Conservation (phyloP, 192 early-diverging fungal genomes). For the Coemansia sp. region DNA sequence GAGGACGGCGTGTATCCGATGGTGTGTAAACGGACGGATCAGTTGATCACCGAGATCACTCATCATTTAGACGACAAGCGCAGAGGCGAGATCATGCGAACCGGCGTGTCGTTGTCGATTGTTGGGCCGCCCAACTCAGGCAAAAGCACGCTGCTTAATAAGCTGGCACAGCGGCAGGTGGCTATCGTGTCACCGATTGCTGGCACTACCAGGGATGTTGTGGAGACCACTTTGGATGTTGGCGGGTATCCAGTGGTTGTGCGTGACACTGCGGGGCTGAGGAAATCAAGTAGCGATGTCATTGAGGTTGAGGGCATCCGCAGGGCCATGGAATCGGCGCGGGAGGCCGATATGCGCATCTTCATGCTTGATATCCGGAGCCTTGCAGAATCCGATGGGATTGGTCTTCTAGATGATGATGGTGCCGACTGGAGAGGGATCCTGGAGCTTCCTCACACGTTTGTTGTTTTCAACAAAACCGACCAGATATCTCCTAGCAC, state of each 20-base stretch:
- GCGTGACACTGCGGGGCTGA: conserved; percentile 71
- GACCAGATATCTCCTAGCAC: conserved; percentile 23
- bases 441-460: conserved; percentile 55
- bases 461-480: conserved; percentile 68
- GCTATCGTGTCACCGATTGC: conserved; percentile 74
- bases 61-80: conserved; percentile 63
- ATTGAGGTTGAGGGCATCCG: conserved; percentile 72
- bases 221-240: conserved; percentile 71
- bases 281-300: conserved; percentile 54
- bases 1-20: conserved; percentile 61
- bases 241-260: conserved; percentile 78
- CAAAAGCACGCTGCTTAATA: conserved; percentile 74
- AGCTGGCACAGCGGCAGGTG: conserved; percentile 64
- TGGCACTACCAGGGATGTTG: conserved; percentile 76
- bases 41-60: conserved; percentile 21
- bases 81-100: conserved; percentile 70
- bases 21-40: conserved; percentile 7
- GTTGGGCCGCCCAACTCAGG: conserved; percentile 78
- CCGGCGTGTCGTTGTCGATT: conserved; percentile 70
- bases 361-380: conserved; percentile 56
- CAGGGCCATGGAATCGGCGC: conserved; percentile 56
- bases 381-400: neutral
- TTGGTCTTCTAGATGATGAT: neutral
- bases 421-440: conserved; percentile 21
- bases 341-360: conserved; percentile 67